phyloP scores from a whole-genome alignment of 345 rosid species.

The Clausena lansium region DNA sequence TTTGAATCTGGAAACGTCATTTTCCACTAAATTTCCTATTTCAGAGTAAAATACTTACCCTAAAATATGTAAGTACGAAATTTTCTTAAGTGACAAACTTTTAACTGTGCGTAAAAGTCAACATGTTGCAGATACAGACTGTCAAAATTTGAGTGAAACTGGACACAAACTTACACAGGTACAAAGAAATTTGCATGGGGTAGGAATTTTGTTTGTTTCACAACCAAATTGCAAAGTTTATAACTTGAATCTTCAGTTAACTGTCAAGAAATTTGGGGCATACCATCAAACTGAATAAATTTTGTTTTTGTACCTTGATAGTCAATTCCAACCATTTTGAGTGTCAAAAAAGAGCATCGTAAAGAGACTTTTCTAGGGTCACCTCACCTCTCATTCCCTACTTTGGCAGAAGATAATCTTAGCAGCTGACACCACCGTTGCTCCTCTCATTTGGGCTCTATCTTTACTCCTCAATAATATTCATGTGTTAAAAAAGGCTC shows the following conservation, averaged over 20 bases:
- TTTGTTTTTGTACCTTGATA: background rate
- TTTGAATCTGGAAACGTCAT: background rate
- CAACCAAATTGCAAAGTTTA: background rate
- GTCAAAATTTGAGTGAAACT: background rate
- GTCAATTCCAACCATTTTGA: background rate
- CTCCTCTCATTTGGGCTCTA: constrained; percentile 28
- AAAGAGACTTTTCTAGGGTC: background rate
- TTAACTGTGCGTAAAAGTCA: background rate
- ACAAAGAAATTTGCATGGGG: background rate
- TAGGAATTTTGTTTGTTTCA: background rate
- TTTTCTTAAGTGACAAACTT: background rate
- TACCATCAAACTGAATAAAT: background rate
- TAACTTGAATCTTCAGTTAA: background rate
- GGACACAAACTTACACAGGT: background rate
- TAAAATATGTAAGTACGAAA: background rate
- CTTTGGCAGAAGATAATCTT: constrained; percentile 22
- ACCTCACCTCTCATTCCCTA: background rate
- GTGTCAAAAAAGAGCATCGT: background rate
- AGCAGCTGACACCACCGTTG: constrained; percentile 25
- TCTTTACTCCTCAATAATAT: constrained; percentile 29
- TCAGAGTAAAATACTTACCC: background rate
- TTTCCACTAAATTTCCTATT: background rate
- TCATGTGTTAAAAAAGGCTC: constrained; percentile 16
- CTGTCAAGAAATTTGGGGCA: background rate
- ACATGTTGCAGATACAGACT: background rate